phyloP scores from a whole-genome alignment of 768 basidiomycete species.

The Auriscalpium vulgare region DNA sequence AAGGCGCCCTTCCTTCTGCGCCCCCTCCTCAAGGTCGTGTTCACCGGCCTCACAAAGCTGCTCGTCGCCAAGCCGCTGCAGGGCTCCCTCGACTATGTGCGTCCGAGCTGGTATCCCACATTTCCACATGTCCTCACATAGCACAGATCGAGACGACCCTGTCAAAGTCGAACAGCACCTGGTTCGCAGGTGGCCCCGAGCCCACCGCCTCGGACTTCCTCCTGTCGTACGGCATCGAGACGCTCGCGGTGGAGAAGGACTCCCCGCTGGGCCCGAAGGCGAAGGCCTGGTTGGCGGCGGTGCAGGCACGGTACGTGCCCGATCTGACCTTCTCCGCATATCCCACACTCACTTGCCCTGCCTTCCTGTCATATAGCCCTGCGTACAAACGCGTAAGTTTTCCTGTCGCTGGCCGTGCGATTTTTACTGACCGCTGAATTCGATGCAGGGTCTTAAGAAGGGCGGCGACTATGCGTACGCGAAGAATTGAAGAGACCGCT shows the following conservation, averaged over 20 bases:
- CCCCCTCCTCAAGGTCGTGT: constrained; percentile 18
- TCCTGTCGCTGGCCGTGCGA: background rate
- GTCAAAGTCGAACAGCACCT: constrained; percentile 17
- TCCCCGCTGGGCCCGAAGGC: constrained; percentile 26
- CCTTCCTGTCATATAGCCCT: constrained; percentile 16
- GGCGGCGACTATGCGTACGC: background rate
- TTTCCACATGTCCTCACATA: too few species aligned
- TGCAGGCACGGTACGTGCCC: constrained; percentile 28
- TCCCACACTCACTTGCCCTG: background rate
- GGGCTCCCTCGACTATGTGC: constrained; percentile 21
- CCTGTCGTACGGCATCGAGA: constrained; percentile 35
- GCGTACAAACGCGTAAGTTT: constrained; percentile 25
- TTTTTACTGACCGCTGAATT: background rate
- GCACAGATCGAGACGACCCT: constrained; percentile 32
- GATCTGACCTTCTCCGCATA: background rate
- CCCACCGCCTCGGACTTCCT: constrained; percentile 40
- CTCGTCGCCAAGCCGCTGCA: constrained; percentile 23
- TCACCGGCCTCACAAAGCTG: constrained; percentile 9
- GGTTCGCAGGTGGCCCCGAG: constrained; percentile 32
- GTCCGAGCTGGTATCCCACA: background rate
- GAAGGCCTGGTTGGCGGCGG: constrained; percentile 29
- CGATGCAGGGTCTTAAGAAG: background rate
- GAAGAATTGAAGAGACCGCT: background rate
- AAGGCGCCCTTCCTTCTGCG: constrained; percentile 25
- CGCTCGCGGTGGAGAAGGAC: constrained; percentile 9